Evolutionary conservation across 768 basidiomycete genomes (phyloP).

Genomic region (Hemileccinum impolitum): DNA sequence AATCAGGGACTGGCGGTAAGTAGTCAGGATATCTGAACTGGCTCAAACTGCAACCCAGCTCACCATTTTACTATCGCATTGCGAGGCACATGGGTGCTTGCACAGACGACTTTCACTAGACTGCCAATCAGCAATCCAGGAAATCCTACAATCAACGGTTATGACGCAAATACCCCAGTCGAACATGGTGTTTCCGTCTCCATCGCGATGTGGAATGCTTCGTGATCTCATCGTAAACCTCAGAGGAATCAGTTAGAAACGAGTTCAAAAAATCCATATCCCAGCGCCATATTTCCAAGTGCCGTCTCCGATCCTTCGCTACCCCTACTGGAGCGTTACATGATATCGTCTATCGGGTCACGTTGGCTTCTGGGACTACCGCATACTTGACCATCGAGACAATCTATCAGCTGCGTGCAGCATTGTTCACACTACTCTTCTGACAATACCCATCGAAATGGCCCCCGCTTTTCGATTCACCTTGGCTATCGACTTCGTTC

Average conservation of each 20-base stretch:
- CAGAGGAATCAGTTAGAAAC: conserved; percentile 28
- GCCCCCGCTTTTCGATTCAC: conserved; percentile 61
- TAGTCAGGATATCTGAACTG: not conserved
- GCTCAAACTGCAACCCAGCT: conserved; percentile 16
- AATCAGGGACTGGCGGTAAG: conserved; percentile 26
- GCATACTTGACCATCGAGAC: conserved; percentile 46
- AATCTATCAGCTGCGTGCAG: conserved; percentile 39
- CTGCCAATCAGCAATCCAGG: conserved; percentile 3
- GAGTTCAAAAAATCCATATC: conserved; percentile 10
- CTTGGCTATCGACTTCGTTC: conserved; percentile 58
- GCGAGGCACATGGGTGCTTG: conserved; percentile 26
- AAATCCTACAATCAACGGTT: not conserved
- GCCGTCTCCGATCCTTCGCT: conserved; percentile 37
- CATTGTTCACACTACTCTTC: conserved; percentile 45
- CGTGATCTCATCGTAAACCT: conserved; percentile 24
- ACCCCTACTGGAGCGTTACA: conserved; percentile 32
- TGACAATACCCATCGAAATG: conserved; percentile 49
- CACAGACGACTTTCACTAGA: conserved; percentile 11
- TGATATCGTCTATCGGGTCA: conserved; percentile 44
- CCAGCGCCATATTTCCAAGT: conserved; percentile 12
- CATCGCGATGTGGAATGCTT: conserved; percentile 27
- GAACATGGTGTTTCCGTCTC: conserved; percentile 2
- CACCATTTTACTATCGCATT: conserved; percentile 19
- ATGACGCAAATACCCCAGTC: not conserved
- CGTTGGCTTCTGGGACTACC: conserved; percentile 40